phyloP scores from a whole-genome alignment of 805 yeast genomes.

The Metschnikowia aberdeeniae region DNA sequence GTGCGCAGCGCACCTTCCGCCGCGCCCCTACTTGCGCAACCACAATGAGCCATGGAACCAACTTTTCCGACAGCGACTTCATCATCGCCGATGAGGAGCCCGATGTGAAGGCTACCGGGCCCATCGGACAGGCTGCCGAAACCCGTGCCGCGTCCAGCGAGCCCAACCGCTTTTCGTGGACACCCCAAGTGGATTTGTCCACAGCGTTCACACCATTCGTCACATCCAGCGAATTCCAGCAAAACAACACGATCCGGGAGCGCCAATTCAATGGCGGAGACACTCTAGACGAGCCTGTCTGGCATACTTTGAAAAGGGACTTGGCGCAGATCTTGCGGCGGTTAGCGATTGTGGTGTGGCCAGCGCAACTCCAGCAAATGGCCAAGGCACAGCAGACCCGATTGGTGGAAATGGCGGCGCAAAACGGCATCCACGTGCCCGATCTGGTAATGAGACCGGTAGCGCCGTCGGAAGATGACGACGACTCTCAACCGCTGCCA shows the following conservation, averaged over 20 bases:
- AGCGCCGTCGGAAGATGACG: conserved; percentile 21
- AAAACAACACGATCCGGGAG: conserved; percentile 29
- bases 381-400: conserved; percentile 34
- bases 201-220: conserved; percentile 17
- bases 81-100: conserved; percentile 34
- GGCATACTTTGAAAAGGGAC: conserved; percentile 46
- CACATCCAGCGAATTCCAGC: conserved; percentile 11
- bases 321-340: conserved; percentile 33
- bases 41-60: background rate
- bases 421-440: conserved; percentile 35
- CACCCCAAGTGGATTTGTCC: conserved; percentile 18
- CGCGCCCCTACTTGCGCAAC: background rate
- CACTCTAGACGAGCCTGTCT: conserved; percentile 68
- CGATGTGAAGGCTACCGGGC: background rate
- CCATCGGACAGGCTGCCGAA: too few species aligned
- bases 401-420: conserved; percentile 32
- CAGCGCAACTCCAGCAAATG: conserved; percentile 34
- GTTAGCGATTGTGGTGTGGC: conserved; percentile 42
- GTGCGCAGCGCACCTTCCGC: background rate
- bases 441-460: conserved; percentile 27
- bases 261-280: conserved; percentile 64
- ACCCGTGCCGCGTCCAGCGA: background rate
- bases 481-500: conserved; percentile 4
- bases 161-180: conserved; percentile 9
- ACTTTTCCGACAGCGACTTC: conserved; percentile 16